Percentiles rank a stretch among this genome's conserved stretches.
These are phyloP conservation scores for Dictyophora rubrovolvata DNA, from an alignment of 768 basidiomycete species.

Conservation along the genomic window DNA sequence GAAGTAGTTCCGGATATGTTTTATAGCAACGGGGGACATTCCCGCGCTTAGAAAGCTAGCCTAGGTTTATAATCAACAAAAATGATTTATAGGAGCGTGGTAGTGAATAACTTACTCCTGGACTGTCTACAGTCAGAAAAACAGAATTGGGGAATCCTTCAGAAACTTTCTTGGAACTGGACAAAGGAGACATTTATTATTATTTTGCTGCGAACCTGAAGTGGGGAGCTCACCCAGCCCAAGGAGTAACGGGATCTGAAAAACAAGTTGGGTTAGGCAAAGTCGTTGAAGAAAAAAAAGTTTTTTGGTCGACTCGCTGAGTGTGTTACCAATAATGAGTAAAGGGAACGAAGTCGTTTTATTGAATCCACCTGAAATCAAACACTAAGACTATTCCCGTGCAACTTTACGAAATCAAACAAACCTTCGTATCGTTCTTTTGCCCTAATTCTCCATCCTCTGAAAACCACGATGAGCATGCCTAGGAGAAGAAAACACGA, in stretches of 20 bases:
- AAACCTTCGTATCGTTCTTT: slow-evolving; percentile 7
- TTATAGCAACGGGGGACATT: slow-evolving; percentile 15
- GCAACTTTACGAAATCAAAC: not conserved
- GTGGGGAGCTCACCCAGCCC: not conserved
- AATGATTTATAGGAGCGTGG: not conserved
- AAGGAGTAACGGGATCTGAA: not conserved
- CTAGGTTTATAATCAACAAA: not conserved
- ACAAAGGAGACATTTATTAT: not conserved
- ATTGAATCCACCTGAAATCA: slow-evolving; percentile 23
- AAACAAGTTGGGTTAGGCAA: too few species aligned
- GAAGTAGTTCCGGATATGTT: slow-evolving; percentile 18
- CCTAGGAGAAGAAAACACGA: not conserved
- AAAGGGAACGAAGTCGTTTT: slow-evolving; percentile 31
- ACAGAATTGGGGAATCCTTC: slow-evolving; percentile 7
- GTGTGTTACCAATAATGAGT: slow-evolving; percentile 32
- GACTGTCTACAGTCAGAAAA: slow-evolving; percentile 8
- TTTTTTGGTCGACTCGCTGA: slow-evolving; percentile 9
- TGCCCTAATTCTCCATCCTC: not conserved
- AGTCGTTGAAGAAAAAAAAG: not conserved
- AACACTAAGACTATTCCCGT: slow-evolving; percentile 3
- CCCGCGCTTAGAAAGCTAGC: slow-evolving; percentile 15
- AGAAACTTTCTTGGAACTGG: slow-evolving; percentile 6
- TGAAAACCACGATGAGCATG: slow-evolving; percentile 7
- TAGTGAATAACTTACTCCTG: slow-evolving; percentile 3
- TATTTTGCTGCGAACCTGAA: not conserved